Evolutionary conservation across 169 alveolate genomes (phyloP).

Genomic region (Plasmodium inui): DNA sequence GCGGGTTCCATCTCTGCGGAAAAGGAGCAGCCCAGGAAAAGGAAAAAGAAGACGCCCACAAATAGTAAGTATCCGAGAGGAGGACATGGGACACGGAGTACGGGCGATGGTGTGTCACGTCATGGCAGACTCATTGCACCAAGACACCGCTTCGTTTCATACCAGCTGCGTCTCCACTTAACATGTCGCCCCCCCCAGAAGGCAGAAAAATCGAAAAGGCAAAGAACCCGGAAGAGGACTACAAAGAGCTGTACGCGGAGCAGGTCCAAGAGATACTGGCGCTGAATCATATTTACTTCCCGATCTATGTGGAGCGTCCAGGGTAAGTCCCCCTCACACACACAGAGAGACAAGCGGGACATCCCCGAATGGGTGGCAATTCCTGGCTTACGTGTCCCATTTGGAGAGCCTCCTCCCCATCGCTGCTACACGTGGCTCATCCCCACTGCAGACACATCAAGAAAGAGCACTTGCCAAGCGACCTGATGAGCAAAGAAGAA

Average conservation of each 20-base stretch:
- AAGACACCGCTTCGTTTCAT: background rate
- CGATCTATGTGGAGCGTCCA: constrained; percentile 40
- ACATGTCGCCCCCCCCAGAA: background rate
- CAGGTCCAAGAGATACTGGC: constrained; percentile 63
- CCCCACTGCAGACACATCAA: constrained; percentile 25
- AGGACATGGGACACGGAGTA: background rate
- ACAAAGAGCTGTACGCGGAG: constrained; percentile 17
- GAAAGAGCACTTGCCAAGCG: constrained; percentile 30
- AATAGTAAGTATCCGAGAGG: constrained; percentile 1
- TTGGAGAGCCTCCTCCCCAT: background rate
- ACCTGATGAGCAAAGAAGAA: constrained; percentile 21
- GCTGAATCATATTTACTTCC: constrained; percentile 56
- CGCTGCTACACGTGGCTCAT: background rate
- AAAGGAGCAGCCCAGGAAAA: constrained; percentile 31
- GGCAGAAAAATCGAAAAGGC: constrained; percentile 6
- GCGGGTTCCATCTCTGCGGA: background rate
- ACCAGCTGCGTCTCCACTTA: background rate
- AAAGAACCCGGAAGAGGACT: constrained; percentile 10
- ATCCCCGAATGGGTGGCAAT: background rate
- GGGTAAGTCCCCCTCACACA: constrained; percentile 2
- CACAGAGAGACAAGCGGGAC: background rate
- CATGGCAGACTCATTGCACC: background rate
- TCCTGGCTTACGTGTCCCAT: background rate
- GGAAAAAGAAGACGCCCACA: constrained; percentile 27
- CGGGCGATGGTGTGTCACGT: background rate